phyloP scores from a whole-genome alignment of 2,329 filamentous ascomycete species.

The Tolypocladium paradoxum region DNA sequence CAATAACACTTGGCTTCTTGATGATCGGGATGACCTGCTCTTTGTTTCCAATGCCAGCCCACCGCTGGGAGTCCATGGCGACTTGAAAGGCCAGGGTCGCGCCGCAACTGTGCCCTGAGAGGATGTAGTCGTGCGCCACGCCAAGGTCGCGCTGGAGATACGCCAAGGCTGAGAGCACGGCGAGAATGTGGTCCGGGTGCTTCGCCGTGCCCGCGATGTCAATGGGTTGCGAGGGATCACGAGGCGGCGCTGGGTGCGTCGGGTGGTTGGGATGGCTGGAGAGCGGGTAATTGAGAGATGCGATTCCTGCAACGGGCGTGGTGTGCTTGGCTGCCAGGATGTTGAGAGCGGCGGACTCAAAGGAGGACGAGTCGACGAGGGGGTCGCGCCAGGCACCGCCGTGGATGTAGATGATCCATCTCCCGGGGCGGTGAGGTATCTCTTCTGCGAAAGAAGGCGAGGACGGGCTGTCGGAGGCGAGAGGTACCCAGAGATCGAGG shows the following conservation, averaged over 20 bases:
- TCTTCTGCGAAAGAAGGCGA: too few species aligned
- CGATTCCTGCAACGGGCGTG: conserved; percentile 3
- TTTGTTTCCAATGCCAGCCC: conserved; percentile 1
- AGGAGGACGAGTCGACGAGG: conserved; percentile 7
- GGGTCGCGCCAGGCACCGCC: conserved; percentile 17
- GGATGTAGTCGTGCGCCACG: conserved; percentile 33
- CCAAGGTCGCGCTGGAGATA: conserved; percentile 31
- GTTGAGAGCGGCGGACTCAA: not conserved
- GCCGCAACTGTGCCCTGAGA: conserved; percentile 47
- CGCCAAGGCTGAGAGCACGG: conserved; percentile 35
- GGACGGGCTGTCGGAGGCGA: too few species aligned
- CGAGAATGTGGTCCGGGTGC: conserved; percentile 44
- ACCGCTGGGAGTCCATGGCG: conserved; percentile 13
- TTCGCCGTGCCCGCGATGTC: conserved; percentile 25
- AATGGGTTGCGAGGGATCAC: not conserved
- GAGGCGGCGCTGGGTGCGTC: not conserved
- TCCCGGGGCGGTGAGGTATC: too few species aligned
- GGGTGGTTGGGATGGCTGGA: conserved; percentile 4
- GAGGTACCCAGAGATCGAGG: too few species aligned
- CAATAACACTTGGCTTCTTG: conserved; percentile 19
- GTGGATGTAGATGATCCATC: conserved; percentile 13
- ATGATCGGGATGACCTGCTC: conserved; percentile 2
- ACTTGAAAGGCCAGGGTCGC: conserved; percentile 41
- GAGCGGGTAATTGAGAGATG: conserved; percentile 5
- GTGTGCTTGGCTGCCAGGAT: not conserved